Evolutionary conservation across 345 rosid species (phyloP).

Genomic region (Syzygium grande): DNA sequence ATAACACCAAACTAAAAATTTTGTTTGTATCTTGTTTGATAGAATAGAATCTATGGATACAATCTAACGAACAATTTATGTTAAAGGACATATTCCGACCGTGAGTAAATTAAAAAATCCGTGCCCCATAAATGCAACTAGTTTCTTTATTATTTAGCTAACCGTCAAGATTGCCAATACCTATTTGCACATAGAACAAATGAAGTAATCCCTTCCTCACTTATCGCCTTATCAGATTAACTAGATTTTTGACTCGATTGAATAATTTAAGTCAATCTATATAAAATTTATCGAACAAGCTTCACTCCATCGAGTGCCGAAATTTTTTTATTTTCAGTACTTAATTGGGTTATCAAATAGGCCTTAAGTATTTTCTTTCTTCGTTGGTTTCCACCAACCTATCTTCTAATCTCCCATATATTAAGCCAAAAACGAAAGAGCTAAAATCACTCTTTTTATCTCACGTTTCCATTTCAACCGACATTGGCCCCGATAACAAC

Average conservation of each 20-base stretch:
- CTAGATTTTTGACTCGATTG: not conserved
- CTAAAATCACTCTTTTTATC: not conserved
- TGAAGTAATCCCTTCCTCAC: not conserved
- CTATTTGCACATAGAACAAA: not conserved
- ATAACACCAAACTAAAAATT: no score
- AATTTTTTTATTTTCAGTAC: not conserved
- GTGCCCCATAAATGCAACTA: rapidly evolving
- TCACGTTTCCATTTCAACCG: not conserved
- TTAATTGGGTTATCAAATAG: not conserved
- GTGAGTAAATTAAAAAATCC: not conserved
- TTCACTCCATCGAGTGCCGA: not conserved
- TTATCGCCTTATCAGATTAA: not conserved
- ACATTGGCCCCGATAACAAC: not conserved
- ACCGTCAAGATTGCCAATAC: no score
- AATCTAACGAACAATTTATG: not conserved
- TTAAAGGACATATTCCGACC: not conserved
- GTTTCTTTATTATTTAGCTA: not conserved
- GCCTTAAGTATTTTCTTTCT: not conserved
- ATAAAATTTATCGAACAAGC: not conserved
- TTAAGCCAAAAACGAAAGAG: not conserved
- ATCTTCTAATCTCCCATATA: not conserved
- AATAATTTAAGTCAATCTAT: not conserved
- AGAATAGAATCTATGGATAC: not conserved
- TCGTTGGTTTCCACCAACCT: not conserved
- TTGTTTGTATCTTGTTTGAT: no score